These are phyloP conservation scores for Arthroderma sp. DNA, from an alignment of 2,329 filamentous ascomycete genomes.

Conservation along the genomic window DNA sequence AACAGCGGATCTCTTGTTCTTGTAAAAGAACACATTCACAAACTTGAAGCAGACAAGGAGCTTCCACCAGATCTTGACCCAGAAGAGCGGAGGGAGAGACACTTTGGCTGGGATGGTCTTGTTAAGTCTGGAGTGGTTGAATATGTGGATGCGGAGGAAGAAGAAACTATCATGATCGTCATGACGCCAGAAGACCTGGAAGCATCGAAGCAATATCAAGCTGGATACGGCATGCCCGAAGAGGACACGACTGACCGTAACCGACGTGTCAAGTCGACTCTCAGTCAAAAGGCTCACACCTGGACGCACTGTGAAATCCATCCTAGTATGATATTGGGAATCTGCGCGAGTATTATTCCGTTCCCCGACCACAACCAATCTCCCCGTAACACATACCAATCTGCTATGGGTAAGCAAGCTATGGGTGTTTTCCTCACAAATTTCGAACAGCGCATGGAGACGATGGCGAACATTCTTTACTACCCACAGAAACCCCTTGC, in stretches of 20 bases:
- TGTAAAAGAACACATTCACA: constrained; percentile 68
- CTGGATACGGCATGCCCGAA: constrained; percentile 47
- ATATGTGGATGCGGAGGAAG: constrained; percentile 94
- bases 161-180: constrained; percentile 97
- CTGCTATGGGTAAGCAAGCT: constrained; percentile 99
- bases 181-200: constrained; percentile 97
- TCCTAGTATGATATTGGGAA: constrained; percentile 95
- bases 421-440: constrained; percentile 99
- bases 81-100: constrained; percentile 46
- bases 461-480: constrained; percentile 98
- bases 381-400: constrained; percentile 97
- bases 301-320: constrained; percentile 99
- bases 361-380: constrained; percentile 99
- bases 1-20: constrained; percentile 69
- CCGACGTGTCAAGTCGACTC: constrained; percentile 72
- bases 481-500: constrained; percentile 96
- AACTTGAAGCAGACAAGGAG: constrained; percentile 61
- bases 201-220: constrained; percentile 57
- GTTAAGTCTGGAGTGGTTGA: constrained; percentile 78
- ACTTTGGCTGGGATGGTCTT: constrained; percentile 80
- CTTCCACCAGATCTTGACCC: constrained; percentile 49
- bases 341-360: constrained; percentile 97
- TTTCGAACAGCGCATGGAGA: constrained; percentile 94
- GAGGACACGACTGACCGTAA: constrained; percentile 63
- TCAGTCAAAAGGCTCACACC: constrained; percentile 76